Evolutionary conservation across 768 basidiomycete genomes (phyloP).

Genomic region (Mycena haematopus): DNA sequence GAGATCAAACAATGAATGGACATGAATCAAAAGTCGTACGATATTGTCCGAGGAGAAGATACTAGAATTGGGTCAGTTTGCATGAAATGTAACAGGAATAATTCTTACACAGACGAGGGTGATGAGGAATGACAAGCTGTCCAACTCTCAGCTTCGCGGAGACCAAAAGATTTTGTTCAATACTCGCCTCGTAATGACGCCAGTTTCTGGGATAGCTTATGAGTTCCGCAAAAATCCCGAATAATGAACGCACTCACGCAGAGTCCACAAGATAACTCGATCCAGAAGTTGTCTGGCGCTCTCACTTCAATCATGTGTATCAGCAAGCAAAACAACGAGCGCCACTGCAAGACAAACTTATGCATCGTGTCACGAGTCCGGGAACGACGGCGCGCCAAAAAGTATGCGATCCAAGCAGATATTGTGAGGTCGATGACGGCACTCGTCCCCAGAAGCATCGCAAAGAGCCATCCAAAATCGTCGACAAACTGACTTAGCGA

Average conservation of each 20-base stretch:
- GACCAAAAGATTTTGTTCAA: neutral
- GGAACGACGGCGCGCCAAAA: constrained; percentile 22
- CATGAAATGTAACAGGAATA: neutral
- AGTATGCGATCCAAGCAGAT: constrained; percentile 31
- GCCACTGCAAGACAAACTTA: constrained; percentile 10
- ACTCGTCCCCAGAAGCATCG: constrained; percentile 26
- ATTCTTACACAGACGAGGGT: constrained; percentile 25
- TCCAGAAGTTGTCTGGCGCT: constrained; percentile 28
- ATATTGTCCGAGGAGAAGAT: constrained; percentile 28
- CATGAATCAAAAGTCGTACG: neutral
- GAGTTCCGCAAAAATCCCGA: neutral
- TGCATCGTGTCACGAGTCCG: constrained; percentile 18
- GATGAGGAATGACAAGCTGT: constrained; percentile 27
- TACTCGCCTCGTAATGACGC: constrained; percentile 28
- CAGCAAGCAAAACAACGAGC: neutral
- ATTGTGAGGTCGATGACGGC: constrained; percentile 25
- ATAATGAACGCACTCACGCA: constrained; percentile 16
- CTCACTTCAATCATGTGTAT: constrained; percentile 8
- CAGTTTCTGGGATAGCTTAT: constrained; percentile 22
- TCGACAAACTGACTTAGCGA: constrained; percentile 17
- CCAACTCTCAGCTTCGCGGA: neutral
- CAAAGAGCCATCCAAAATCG: constrained; percentile 27
- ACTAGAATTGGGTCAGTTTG: constrained; percentile 16
- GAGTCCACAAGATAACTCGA: constrained; percentile 29
- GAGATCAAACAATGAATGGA: neutral